A percentile compares a stretch with the other conserved stretches of the same genome.
These are phyloP conservation scores for Canavalia ensiformis DNA, from an alignment of 306 rosid species.

Conservation along the genomic window DNA sequence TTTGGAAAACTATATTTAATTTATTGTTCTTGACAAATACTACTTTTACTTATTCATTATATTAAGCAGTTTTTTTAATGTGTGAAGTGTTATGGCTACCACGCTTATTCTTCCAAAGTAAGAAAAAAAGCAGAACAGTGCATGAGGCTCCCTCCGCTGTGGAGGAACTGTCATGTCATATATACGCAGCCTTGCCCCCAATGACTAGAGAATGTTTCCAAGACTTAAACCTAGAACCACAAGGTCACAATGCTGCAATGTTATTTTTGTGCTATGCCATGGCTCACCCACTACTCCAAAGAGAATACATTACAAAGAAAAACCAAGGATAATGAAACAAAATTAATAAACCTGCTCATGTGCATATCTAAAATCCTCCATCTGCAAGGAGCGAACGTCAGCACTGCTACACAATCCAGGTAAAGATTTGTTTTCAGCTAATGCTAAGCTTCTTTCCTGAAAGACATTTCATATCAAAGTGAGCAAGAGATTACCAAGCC, in stretches of 20 bases:
- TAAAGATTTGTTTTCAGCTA: constrained; percentile 71
- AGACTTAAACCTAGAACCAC: neutral
- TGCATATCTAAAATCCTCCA: constrained; percentile 87
- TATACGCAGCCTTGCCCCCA: neutral
- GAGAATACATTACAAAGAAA: neutral
- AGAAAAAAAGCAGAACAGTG: neutral
- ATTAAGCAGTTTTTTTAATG: neutral
- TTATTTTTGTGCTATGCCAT: neutral
- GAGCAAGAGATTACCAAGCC: constrained; percentile 37
- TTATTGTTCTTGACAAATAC: neutral
- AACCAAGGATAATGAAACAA: neutral
- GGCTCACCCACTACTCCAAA: neutral
- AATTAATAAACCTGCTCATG: constrained; percentile 80
- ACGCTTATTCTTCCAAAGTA: neutral
- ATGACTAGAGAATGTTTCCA: neutral
- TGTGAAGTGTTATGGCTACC: neutral
- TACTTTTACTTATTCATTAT: neutral
- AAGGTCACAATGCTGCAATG: constrained; percentile 1
- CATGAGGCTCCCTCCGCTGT: neutral
- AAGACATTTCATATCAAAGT: constrained; percentile 40
- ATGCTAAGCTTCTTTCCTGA: constrained; percentile 77
- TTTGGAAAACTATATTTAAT: no score
- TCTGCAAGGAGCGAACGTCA: constrained; percentile 79
- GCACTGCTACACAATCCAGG: constrained; percentile 72
- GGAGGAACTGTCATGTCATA: neutral